phyloP scores from a whole-genome alignment of 1,284 basidiomycete species.

The Fomitopsis pinicola region DNA sequence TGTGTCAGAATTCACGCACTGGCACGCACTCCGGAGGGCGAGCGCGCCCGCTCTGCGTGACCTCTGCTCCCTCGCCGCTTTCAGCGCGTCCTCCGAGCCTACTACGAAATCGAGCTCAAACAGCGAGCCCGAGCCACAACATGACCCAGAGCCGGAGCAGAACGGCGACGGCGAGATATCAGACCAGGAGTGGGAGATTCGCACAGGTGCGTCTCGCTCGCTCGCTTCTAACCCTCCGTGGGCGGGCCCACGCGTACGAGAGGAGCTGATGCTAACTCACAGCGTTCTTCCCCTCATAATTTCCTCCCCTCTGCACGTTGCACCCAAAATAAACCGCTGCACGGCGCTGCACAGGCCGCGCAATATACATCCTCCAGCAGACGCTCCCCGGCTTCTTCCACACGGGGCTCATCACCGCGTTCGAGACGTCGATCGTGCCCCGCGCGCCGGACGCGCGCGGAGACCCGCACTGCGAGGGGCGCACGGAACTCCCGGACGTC shows the following conservation, averaged over 20 bases:
- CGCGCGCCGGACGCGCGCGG: neutral
- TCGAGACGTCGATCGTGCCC: constrained; percentile 35
- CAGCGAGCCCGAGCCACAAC: neutral
- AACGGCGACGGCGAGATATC: constrained; percentile 21
- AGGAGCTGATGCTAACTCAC: constrained; percentile 28
- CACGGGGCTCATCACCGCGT: constrained; percentile 55
- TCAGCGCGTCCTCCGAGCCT: neutral
- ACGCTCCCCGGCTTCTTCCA: constrained; percentile 73
- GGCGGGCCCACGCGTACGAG: constrained; percentile 7
- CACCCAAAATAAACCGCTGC: neutral
- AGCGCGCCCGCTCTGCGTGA: neutral
- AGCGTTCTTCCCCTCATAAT: constrained; percentile 2
- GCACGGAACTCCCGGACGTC: constrained; percentile 4
- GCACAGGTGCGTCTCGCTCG: constrained; percentile 45
- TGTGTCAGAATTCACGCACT: neutral
- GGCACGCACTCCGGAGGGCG: neutral
- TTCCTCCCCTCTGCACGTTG: neutral
- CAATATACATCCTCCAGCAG: constrained; percentile 60
- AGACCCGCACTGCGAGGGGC: constrained; percentile 6
- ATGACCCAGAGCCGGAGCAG: constrained; percentile 3
- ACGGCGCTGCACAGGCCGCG: constrained; percentile 46
- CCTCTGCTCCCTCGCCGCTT: neutral
- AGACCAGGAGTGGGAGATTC: constrained; percentile 61
- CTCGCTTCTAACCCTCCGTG: neutral
- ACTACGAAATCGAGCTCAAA: neutral